Evolutionary conservation across 2,329 filamentous ascomycete genomes (phyloP), one percentile per base, ranked within the genome.

Genomic region (Nigrospora osmanthi): DNA sequence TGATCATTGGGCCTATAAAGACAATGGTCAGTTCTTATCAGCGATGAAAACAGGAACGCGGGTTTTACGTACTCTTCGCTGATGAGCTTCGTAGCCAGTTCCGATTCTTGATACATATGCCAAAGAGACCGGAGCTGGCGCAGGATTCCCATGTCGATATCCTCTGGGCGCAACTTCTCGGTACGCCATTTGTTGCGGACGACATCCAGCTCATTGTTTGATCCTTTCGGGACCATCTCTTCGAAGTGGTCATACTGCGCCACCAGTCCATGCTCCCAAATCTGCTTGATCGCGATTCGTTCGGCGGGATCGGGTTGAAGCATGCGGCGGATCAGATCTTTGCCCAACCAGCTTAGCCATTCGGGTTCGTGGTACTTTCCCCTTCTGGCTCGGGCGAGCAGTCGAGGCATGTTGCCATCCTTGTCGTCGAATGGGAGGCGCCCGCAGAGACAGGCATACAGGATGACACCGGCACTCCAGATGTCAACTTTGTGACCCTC

Each of bases 401-500:
- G 78, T 33, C 73, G 66, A 11, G 72, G 69, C 44, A 87, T 65
- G 54, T 86, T 72, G 6, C 47, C 49, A 14, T 50, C 35, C 14
- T 76, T 70, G 39, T 83, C 77, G 52, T 89, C 83, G 54, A 96
- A 98, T 0, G 93, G 93, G 2, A 95, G 78, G 23, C 78, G 81
- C 1, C 88, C 89, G 19, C 86, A 85, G 17, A 98, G 73, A 68
- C 95, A 83, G 11, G 89, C 90, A 61, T 86, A 98, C 1, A 98
- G 69, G 45, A 95, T 90, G 39, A 95, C 85, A 1, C 89, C 89
- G 63, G 89, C 81, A 60, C 90, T 96, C 93, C 93, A 98, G 40
- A 96, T 86, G 58, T 98, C 93, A 9, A 89, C 88, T 58, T 82
- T 83, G 43, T 89, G 85, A 11, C 91, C 93, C 45, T 85, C 82